Evolutionary conservation across 805 yeast species (phyloP).

Genomic region (Tetrapisispora phaffii): DNA sequence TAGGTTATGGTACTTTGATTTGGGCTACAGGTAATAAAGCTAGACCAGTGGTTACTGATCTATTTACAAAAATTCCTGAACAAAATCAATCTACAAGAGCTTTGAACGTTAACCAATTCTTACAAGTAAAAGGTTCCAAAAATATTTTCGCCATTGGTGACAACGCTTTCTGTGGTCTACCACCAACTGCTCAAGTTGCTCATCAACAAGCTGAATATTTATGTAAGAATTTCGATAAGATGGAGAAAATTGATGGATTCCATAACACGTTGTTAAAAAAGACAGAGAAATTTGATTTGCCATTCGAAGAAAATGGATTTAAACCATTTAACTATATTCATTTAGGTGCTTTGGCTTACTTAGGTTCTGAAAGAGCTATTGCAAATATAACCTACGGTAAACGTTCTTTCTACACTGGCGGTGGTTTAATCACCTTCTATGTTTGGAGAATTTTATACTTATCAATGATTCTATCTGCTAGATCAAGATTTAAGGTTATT

Average conservation of each 20-base stretch:
- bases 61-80: conserved; percentile 62
- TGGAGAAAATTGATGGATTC: conserved; percentile 32
- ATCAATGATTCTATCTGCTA: conserved; percentile 77
- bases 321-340: conserved; percentile 73
- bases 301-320: conserved; percentile 39
- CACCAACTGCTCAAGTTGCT: conserved; percentile 97
- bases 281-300: conserved; percentile 32
- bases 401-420: conserved; percentile 73
- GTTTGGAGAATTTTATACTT: conserved; percentile 91
- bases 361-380: conserved; percentile 88
- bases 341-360: conserved; percentile 87
- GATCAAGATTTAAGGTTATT: conserved; percentile 76
- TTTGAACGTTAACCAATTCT: conserved; percentile 64
- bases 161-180: conserved; percentile 78
- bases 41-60: conserved; percentile 58
- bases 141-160: conserved; percentile 88
- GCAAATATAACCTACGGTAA: conserved; percentile 79
- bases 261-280: conserved; percentile 28
- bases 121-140: conserved; percentile 72
- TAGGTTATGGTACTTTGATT: conserved; percentile 87
- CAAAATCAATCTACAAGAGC: conserved; percentile 84
- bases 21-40: conserved; percentile 98
- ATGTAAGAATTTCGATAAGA: conserved; percentile 59
- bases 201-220: conserved; percentile 84
- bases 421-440: conserved; percentile 80